Evolutionary conservation across 177 flowering plant genomes (phyloP), one percentile per base, ranked within the genome.

Genomic region (Vitis hybrid): DNA sequence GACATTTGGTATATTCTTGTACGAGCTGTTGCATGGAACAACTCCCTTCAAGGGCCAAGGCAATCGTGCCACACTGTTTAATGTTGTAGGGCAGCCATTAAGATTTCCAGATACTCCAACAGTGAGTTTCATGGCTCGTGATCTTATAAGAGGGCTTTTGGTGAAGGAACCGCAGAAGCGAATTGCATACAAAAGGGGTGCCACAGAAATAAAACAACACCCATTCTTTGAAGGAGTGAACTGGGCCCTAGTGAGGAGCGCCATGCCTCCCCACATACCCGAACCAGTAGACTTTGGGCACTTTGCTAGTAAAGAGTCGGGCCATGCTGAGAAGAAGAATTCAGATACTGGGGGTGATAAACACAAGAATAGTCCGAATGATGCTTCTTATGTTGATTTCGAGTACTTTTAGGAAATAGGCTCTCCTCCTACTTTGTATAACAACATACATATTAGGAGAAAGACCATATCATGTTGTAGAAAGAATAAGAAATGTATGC

Each of bases 161-260:
- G 89, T 89, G 66, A 88, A 89, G 75, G 93, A 91, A 52, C 96
- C 96, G 1, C 85, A 89, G 0, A 84, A 81, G 71, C 52, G 93
- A 45, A 85, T 89, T 32, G 93, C 96, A 1, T 84, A 85, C 69
- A 84, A 69, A 64, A 82, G 93, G 70, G 93, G 96, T 34, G 96
- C 96, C 15, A 90, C 96, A 1, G 93, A 90, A 65, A 87, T 89
- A 19, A 90, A 89, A 62, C 95, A 89, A 56, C 95, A 90, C 68
- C 91, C 95, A 1, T 90, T 90, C 67, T 90, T 90, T 50, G 91
- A 87, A 14, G 92, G 95, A 23, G 90, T 90, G 65, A 90, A 90
- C 67, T 90, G 95, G 95, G 95, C 95, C 5, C 75, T 90, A 3
- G 88, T 90, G 18, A 79, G 95, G 70, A 70, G 92, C 55, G 84